These are phyloP conservation scores for Aspergillus panamensis DNA, from an alignment of 495 filamentous ascomycete genomes.

Conservation along the genomic window DNA sequence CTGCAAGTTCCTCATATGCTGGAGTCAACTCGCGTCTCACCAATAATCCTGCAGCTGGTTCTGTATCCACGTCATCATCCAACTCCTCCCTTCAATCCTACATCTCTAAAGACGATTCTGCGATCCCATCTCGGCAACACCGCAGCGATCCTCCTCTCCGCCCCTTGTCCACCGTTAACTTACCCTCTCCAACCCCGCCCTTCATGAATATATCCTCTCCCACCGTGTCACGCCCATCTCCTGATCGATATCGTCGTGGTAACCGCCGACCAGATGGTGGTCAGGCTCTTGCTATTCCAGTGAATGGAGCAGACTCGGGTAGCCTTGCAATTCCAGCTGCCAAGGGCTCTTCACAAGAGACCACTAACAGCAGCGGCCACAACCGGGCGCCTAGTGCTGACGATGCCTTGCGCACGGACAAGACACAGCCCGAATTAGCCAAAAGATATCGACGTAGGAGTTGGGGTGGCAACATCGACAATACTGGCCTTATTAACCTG, in stretches of 20 bases:
- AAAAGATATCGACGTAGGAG: slow-evolving; percentile 80
- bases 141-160: slow-evolving; percentile 40
- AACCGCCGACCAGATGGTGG: slow-evolving; percentile 50
- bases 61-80: slow-evolving; percentile 56
- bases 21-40: slow-evolving; percentile 42
- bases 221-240: slow-evolving; percentile 56
- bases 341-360: slow-evolving; percentile 12
- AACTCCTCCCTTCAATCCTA: slow-evolving; percentile 41
- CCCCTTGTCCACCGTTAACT: slow-evolving; percentile 51
- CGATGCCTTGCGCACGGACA: slow-evolving; percentile 45
- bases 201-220: slow-evolving; percentile 45
- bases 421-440: slow-evolving; percentile 54
- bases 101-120: slow-evolving; percentile 48
- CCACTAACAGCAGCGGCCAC: slow-evolving; percentile 26
- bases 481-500: slow-evolving; percentile 41
- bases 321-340: slow-evolving; percentile 3
- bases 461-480: slow-evolving; percentile 70
- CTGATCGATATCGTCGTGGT: slow-evolving; percentile 64
- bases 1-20: slow-evolving; percentile 43
- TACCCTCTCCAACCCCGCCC: slow-evolving; percentile 39
- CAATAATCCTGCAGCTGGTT: slow-evolving; percentile 58
- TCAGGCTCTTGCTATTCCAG: slow-evolving; percentile 39
- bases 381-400: slow-evolving; percentile 51
- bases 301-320: slow-evolving; percentile 16
- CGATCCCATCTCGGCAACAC: slow-evolving; percentile 41